Evolutionary conservation across 2,329 filamentous ascomycete species (phyloP).

Genomic region (Blumeria graminis): DNA sequence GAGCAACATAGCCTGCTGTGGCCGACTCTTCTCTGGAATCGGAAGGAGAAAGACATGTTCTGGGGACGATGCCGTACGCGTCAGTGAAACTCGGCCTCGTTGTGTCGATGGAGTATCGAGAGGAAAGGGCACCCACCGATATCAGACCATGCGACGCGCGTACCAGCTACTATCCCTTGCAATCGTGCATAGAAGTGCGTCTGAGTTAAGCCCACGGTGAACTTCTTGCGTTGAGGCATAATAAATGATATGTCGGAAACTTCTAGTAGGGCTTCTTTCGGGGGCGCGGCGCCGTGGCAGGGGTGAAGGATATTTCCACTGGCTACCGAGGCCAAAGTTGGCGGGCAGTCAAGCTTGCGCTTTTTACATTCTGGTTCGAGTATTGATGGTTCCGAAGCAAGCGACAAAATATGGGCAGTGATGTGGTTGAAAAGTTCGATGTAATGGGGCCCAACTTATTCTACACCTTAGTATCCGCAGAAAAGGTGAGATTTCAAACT

Average conservation of each 20-base stretch:
- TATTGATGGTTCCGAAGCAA: conserved; percentile 4
- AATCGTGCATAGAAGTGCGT: conserved; percentile 32
- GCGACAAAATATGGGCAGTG: conserved; percentile 11
- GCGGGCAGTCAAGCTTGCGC: conserved; percentile 11
- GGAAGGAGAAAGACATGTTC: conserved; percentile 39
- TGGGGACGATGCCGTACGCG: conserved; percentile 11
- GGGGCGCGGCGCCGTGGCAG: too few species aligned
- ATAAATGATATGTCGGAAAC: conserved; percentile 44
- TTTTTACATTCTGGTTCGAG: conserved; percentile 14
- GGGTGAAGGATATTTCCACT: neutral
- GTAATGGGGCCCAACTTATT: conserved; percentile 11
- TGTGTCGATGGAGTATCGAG: neutral
- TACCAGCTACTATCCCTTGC: conserved; percentile 25
- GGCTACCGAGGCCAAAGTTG: too few species aligned
- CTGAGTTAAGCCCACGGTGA: conserved; percentile 36
- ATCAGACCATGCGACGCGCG: conserved; percentile 34
- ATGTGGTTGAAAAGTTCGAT: conserved; percentile 17
- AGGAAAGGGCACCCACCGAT: conserved; percentile 24
- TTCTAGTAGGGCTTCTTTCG: conserved; percentile 24
- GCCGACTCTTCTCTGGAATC: conserved; percentile 38
- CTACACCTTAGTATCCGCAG: neutral
- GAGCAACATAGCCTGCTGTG: conserved; percentile 41
- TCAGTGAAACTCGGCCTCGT: neutral
- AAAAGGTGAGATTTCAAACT: conserved; percentile 1
- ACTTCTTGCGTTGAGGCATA: conserved; percentile 43